Base-by-base conservation (phyloP, 176 grass and related monocot genomes). In the Chloris gayana region DNA sequence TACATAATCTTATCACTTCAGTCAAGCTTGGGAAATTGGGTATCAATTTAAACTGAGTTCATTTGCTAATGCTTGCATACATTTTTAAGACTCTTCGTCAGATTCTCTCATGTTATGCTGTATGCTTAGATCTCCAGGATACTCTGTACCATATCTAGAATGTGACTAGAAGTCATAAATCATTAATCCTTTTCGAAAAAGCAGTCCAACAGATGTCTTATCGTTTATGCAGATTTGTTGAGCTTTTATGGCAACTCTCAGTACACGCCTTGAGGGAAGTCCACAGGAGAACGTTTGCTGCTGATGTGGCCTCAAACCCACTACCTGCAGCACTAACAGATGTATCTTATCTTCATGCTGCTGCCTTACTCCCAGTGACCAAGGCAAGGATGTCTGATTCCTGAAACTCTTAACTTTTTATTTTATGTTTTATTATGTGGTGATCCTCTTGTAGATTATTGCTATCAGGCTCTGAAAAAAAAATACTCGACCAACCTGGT, bases 191-290 rank as follows among this genome's bases (percentile, higher is more conserved):
- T 76, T 47, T 67, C 30, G 37, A 44, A 72, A 77, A 78, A 71
- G 13, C 34, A 62, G 69, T 34, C 76, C 53, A 75, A 65, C 38
- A 74, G 44, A 56, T 67, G 76, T 35, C 27, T 62, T 22, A 50
- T 21, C 42, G 73, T 38, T 49, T n/a, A 57, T 88, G 82, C 93
- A 99, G 97, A 85, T 99, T 99, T 90, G 93, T 99, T 62, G 97
- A 99, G 88, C 97, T 99, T 84, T 88, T 99, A 64, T 99, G 97
- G 97, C 97, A 99, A 85, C 93, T 99, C 68, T 99, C 97, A 46
- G 97, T 96, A 73, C 93, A 99, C 82, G 89, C 93, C 72, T 85
- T 99, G 86, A 93, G 97, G 70, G 97, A 99, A 79, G 97, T 99
- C 67, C 91, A 99, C 86, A 93, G 92, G 80, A 83, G 97, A 89